phyloP scores from a whole-genome alignment of 176 grass and related monocot genomes.

The Eleusine indica region DNA sequence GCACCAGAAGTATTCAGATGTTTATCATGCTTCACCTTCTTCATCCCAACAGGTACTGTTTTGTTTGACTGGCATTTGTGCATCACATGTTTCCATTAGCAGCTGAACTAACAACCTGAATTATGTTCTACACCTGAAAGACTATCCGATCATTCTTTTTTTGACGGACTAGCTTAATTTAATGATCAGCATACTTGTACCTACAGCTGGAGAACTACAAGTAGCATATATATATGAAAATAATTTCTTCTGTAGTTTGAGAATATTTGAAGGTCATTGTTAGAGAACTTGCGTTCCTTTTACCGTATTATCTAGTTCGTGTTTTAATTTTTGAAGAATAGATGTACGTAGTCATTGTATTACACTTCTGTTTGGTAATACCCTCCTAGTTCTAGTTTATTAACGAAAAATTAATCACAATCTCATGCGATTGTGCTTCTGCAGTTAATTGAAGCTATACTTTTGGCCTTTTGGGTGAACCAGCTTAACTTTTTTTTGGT shows the following conservation, averaged over 20 bases:
- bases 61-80: neutral
- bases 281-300: neutral
- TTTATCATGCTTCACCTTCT: conserved; percentile 90
- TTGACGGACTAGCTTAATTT: neutral
- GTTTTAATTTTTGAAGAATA: neutral
- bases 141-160: neutral
- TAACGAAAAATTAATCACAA: neutral
- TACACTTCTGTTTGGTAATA: neutral
- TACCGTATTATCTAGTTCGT: neutral
- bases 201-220: neutral
- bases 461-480: neutral
- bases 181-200: conserved; percentile 1
- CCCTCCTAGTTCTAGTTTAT: conserved; percentile 11
- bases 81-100: neutral
- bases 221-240: neutral
- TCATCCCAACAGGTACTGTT: conserved; percentile 80
- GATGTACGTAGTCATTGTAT: neutral
- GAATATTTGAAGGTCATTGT: neutral
- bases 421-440: conserved; percentile 9
- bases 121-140: neutral
- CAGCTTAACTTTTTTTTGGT: conserved; percentile 26
- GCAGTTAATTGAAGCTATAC: neutral
- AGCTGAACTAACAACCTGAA: neutral
- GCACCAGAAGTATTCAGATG: conserved; percentile 75
- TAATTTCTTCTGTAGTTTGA: conserved; percentile 6